Evolutionary conservation across 495 filamentous ascomycete species (phyloP), one percentile per base, ranked within the genome.

Genomic region (Podospora comata): DNA sequence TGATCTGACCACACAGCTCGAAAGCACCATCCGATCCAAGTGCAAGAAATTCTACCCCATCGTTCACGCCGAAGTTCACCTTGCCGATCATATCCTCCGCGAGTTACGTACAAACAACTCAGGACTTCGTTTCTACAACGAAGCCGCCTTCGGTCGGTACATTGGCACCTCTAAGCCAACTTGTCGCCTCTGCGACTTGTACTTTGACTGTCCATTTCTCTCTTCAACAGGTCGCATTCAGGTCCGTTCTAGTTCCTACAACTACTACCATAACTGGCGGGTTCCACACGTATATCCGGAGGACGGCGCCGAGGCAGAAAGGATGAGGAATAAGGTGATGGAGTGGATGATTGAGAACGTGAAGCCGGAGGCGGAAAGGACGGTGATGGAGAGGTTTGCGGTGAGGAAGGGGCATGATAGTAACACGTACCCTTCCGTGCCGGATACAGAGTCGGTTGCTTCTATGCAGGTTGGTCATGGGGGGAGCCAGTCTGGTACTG

Each of bases 141-240:
- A 76, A 55, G 19, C 64, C 15, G 44, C 65, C 0, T 76, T 74
- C 23, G 77, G 55, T 26, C 32, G 58, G 5, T 82, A 79, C 63
- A 77, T 81, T 5, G 79, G 79, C 39, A 65, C 66, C 64, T 78
- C 76, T 71, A 82, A 82, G 67, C 79, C 80, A 2, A 76, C 79
- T 0, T 82, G 80, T 54, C 71, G 69, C 2, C 75, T 80, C 9
- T 82, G 80, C 62, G 5, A 60, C 1, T 64, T 73, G 13, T 83
- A 80, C 39, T 77, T 81, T 48, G 39, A 27, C 4, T 23, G 23
- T 2, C 23, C 23, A 23, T 23, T 23, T 60, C 60, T 0, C 75
- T 79, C n/a, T 58, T 60, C 2, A 65, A 56, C 1, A 63, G 28
- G 16, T 11, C 9, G 30, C 18, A 63, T 79, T 2, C 56, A 68